These are phyloP conservation scores for Eucalyptus brandiana DNA, from an alignment of 345 rosid genomes.

Conservation along the genomic window DNA sequence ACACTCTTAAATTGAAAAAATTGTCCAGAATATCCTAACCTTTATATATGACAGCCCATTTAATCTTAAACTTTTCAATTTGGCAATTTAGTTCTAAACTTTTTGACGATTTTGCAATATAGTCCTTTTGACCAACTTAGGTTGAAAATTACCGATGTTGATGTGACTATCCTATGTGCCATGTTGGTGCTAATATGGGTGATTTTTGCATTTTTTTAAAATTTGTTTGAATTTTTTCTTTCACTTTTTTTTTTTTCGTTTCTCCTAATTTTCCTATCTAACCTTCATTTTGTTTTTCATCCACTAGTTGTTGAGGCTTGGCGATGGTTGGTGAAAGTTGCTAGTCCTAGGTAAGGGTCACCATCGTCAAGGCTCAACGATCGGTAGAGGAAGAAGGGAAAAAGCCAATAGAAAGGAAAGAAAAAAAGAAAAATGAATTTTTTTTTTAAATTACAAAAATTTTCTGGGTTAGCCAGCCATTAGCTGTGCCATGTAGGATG, in stretches of 20 bases:
- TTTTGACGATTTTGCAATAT: not conserved
- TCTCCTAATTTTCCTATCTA: too few species aligned
- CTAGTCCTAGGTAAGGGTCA: not conserved
- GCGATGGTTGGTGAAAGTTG: fast-evolving
- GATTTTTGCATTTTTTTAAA: too few species aligned
- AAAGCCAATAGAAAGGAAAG: too few species aligned
- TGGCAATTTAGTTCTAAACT: not conserved
- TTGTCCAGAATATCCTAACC: not conserved
- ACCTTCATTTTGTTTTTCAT: too few species aligned
- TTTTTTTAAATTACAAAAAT: too few species aligned
- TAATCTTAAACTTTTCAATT: not conserved
- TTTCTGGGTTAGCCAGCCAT: fast-evolving
- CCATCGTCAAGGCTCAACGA: fast-evolving
- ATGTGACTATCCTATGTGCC: not conserved
- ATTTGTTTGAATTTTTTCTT: too few species aligned
- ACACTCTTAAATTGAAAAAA: not conserved
- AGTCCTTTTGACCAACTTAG: not conserved
- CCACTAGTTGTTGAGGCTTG: not conserved
- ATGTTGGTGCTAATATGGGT: too few species aligned
- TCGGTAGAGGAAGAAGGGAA: not conserved
- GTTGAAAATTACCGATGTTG: not conserved
- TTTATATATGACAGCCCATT: not conserved
- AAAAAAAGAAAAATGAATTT: too few species aligned
- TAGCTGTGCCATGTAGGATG: not conserved
- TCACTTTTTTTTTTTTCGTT: too few species aligned